phyloP scores from a whole-genome alignment of 306 rosid genomes.

The Vigna unguiculata region DNA sequence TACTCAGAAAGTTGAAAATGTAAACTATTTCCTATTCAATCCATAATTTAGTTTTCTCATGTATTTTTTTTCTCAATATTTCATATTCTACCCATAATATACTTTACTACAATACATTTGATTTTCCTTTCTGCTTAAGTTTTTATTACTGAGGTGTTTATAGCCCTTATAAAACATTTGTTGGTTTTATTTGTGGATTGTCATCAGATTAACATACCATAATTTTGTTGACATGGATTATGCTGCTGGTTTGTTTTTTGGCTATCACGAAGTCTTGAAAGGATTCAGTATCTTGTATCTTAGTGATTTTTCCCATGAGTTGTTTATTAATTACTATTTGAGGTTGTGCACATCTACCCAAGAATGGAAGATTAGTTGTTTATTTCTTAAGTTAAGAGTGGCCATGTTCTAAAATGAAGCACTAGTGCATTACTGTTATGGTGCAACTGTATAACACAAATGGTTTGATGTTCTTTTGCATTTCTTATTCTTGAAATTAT shows the following conservation, averaged over 20 bases:
- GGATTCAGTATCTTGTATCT: background rate
- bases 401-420: background rate
- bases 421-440: background rate
- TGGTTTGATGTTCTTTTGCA: too few relatives aligned
- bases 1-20: constrained; percentile 71
- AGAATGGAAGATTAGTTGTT: background rate
- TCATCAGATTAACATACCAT: background rate
- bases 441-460: too few relatives aligned
- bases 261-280: background rate
- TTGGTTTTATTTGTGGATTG: background rate
- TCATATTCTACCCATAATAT: too few relatives aligned
- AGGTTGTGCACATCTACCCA: background rate
- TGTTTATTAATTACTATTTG: background rate
- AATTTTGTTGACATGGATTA: background rate
- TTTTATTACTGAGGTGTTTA: background rate
- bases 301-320: background rate
- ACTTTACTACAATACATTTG: background rate
- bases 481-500: too few relatives aligned
- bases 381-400: background rate
- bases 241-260: background rate
- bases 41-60: background rate
- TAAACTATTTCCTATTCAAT: constrained; percentile 42
- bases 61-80: constrained; percentile 18
- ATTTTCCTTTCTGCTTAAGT: too few relatives aligned
- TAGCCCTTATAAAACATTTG: background rate